Percentiles rank a stretch among this genome's conserved stretches.
phyloP scores from a whole-genome alignment of 805 yeast species.

The Monosporozyma siamensis region DNA sequence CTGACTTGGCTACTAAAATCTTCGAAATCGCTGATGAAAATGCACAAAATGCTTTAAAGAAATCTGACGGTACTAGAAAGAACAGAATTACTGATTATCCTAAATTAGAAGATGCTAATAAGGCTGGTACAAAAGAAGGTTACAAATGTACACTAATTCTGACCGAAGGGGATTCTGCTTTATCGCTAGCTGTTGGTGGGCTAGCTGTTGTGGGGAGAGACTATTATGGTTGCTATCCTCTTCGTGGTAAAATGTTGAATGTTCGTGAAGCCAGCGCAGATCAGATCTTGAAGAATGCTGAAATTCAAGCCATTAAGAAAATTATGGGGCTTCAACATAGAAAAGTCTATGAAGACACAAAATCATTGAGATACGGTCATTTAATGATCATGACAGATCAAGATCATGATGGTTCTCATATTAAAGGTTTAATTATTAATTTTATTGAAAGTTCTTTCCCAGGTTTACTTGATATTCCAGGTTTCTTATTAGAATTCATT shows the following conservation, averaged over 20 bases:
- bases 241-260: constrained; percentile 88
- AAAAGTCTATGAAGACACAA: constrained; percentile 64
- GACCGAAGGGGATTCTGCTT: constrained; percentile 97
- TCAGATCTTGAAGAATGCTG: constrained; percentile 85
- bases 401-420: constrained; percentile 98
- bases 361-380: constrained; percentile 83
- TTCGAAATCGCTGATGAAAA: constrained; percentile 78
- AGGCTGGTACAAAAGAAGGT: constrained; percentile 91
- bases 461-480: constrained; percentile 82
- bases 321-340: constrained; percentile 94
- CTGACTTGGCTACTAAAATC: constrained; percentile 62
- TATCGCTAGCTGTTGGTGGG: constrained; percentile 86
- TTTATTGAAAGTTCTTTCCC: constrained; percentile 92
- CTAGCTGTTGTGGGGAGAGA: constrained; percentile 92
- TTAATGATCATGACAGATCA: constrained; percentile 99
- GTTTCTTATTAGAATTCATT: constrained; percentile 84
- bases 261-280: constrained; percentile 97
- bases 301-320: constrained; percentile 89
- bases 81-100: constrained; percentile 80
- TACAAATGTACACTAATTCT: constrained; percentile 83
- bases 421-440: constrained; percentile 89
- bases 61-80: constrained; percentile 80
- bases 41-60: constrained; percentile 78
- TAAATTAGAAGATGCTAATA: constrained; percentile 90
- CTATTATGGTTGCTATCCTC: constrained; percentile 87